Conservation (phyloP, 768 basidiomycete genomes). For the Kwoniella dejecticola region DNA sequence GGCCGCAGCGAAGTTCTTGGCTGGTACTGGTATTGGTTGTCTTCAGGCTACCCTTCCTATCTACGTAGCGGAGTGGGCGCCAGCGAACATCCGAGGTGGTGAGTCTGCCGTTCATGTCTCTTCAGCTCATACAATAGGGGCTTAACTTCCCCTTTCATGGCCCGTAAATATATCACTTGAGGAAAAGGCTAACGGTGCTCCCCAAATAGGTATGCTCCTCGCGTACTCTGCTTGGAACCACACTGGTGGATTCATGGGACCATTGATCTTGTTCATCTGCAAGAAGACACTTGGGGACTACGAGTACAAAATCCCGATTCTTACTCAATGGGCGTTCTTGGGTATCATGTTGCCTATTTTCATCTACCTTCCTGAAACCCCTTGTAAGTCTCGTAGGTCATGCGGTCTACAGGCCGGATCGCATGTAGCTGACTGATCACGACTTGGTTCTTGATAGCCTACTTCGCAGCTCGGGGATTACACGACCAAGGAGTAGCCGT, state of each 20-base stretch:
- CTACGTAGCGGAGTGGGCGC: constrained; percentile 30
- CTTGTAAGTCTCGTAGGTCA: constrained; percentile 16
- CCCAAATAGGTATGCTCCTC: constrained; percentile 22
- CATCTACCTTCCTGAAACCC: constrained; percentile 33
- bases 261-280: constrained; percentile 19
- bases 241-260: constrained; percentile 26
- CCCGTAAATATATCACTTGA: no score
- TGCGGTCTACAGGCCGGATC: no score
- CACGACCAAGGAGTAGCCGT: constrained; percentile 21
- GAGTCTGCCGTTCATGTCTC: background rate
- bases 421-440: no score
- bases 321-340: constrained; percentile 28
- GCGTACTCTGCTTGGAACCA: constrained; percentile 29
- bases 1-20: constrained; percentile 25
- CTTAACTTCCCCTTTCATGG: no score
- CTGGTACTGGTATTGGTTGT: constrained; percentile 23
- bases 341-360: constrained; percentile 34
- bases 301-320: constrained; percentile 28
- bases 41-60: constrained; percentile 24
- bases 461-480: constrained; percentile 23
- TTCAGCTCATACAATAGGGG: background rate
- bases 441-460: constrained; percentile 9
- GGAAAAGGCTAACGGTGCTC: no score
- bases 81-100: constrained; percentile 30
- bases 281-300: constrained; percentile 16